These are phyloP conservation scores for Vigna trinervia DNA, from an alignment of 306 rosid species.

Conservation along the genomic window DNA sequence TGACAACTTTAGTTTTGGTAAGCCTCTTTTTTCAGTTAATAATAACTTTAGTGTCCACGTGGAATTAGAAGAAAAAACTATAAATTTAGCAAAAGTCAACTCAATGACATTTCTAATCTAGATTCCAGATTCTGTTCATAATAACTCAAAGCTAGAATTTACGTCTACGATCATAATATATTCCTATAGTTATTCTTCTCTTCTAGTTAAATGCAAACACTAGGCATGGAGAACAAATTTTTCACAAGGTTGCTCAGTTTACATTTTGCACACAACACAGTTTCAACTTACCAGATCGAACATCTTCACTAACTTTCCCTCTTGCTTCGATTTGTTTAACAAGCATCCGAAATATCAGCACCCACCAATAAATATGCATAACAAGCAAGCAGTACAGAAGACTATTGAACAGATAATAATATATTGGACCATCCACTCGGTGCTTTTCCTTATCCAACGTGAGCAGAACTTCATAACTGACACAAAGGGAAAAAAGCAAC, in stretches of 20 bases:
- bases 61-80: slow-evolving; percentile 12
- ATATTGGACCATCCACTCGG: slow-evolving; percentile 74
- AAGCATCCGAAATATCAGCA: slow-evolving; percentile 92
- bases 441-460: slow-evolving; percentile 87
- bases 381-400: slow-evolving; percentile 90
- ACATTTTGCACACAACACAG: slow-evolving; percentile 16
- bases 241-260: slow-evolving; percentile 16
- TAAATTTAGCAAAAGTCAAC: slow-evolving; percentile 21
- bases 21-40: background rate
- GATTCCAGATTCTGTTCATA: slow-evolving; percentile 27
- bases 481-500: slow-evolving; percentile 41
- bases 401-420: slow-evolving; percentile 88
- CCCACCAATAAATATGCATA: slow-evolving; percentile 97
- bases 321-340: slow-evolving; percentile 93
- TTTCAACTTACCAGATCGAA: slow-evolving; percentile 87
- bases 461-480: slow-evolving; percentile 89
- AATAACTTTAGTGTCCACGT: slow-evolving; percentile 22
- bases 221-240: slow-evolving; percentile 19
- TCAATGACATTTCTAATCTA: slow-evolving; percentile 14
- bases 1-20: background rate
- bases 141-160: slow-evolving; percentile 21
- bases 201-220: slow-evolving; percentile 18
- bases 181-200: background rate
- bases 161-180: slow-evolving; percentile 11
- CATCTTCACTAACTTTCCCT: slow-evolving; percentile 91